phyloP scores from a whole-genome alignment of 2,329 filamentous ascomycete genomes.

The Colletotrichum melonis region DNA sequence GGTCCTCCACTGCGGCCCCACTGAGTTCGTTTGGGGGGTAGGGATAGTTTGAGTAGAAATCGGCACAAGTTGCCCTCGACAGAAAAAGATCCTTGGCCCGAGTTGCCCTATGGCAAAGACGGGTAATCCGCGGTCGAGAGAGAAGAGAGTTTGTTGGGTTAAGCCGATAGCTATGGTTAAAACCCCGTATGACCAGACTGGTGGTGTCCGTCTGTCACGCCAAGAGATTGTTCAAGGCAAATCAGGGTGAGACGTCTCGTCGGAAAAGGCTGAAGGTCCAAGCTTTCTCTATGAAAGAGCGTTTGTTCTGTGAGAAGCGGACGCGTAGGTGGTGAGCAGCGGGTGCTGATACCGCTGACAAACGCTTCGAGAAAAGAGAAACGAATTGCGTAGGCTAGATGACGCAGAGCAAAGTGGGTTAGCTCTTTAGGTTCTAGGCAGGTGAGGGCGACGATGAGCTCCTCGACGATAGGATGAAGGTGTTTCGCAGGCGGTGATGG shows the following conservation, averaged over 20 bases:
- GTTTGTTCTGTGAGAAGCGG: background rate
- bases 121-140: constrained; percentile 15
- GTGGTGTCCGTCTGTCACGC: constrained; percentile 23
- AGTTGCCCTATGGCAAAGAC: constrained; percentile 5
- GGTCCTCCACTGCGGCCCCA: constrained; percentile 31
- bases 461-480: constrained; percentile 6
- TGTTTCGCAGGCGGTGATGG: constrained; percentile 18
- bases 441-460: background rate
- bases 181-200: constrained; percentile 11
- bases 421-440: constrained; percentile 18
- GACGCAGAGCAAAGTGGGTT: constrained; percentile 26
- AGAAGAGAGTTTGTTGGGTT: constrained; percentile 8
- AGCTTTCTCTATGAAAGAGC: constrained; percentile 1
- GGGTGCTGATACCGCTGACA: background rate
- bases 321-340: background rate
- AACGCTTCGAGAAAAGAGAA: constrained; percentile 11
- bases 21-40: constrained; percentile 27
- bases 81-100: constrained; percentile 2
- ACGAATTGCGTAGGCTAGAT: constrained; percentile 21
- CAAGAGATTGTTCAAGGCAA: constrained; percentile 13
- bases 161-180: constrained; percentile 21
- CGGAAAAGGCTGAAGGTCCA: constrained; percentile 4
- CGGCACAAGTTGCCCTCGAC: constrained; percentile 29
- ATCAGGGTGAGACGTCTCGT: constrained; percentile 33
- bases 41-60: constrained; percentile 23